Evolutionary conservation across 352 stramenopile genomes (phyloP).

Genomic region (Phytophthora syringae): DNA sequence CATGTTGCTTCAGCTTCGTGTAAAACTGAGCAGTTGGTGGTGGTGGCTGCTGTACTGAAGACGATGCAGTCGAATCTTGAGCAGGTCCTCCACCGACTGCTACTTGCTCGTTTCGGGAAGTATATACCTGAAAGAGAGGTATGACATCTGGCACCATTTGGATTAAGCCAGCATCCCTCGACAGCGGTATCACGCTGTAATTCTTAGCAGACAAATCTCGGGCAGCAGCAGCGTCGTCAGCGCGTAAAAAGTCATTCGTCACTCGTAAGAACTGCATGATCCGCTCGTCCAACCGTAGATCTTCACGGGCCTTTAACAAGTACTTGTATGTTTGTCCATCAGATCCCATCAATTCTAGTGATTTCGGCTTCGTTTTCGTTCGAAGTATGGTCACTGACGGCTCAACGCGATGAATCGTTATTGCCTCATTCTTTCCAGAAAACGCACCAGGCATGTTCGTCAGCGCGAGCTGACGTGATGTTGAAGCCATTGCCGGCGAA

Average conservation of each 20-base stretch:
- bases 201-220: slow-evolving; percentile 61
- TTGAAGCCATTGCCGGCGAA: slow-evolving; percentile 63
- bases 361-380: slow-evolving; percentile 91
- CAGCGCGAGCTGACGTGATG: slow-evolving; percentile 40
- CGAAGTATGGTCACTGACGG: slow-evolving; percentile 60
- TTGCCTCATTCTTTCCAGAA: slow-evolving; percentile 29
- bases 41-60: slow-evolving; percentile 30
- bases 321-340: slow-evolving; percentile 81
- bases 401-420: slow-evolving; percentile 49
- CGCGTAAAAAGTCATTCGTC: slow-evolving; percentile 74
- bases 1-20: slow-evolving; percentile 80
- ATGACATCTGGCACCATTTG: slow-evolving; percentile 87
- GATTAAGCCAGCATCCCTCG: slow-evolving; percentile 82
- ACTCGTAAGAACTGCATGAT: slow-evolving; percentile 91
- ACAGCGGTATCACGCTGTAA: slow-evolving; percentile 86
- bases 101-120: slow-evolving; percentile 46
- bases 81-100: slow-evolving; percentile 10
- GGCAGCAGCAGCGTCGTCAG: slow-evolving; percentile 45
- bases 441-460: slow-evolving; percentile 68
- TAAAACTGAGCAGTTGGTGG: slow-evolving; percentile 82
- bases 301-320: slow-evolving; percentile 88
- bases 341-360: slow-evolving; percentile 76
- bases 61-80: slow-evolving; percentile 25
- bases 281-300: slow-evolving; percentile 89
- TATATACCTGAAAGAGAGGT: slow-evolving; percentile 86